Evolutionary conservation across 495 filamentous ascomycete species (phyloP), one percentile per base, ranked within the genome.

Genomic region (Penicillium lividum): DNA sequence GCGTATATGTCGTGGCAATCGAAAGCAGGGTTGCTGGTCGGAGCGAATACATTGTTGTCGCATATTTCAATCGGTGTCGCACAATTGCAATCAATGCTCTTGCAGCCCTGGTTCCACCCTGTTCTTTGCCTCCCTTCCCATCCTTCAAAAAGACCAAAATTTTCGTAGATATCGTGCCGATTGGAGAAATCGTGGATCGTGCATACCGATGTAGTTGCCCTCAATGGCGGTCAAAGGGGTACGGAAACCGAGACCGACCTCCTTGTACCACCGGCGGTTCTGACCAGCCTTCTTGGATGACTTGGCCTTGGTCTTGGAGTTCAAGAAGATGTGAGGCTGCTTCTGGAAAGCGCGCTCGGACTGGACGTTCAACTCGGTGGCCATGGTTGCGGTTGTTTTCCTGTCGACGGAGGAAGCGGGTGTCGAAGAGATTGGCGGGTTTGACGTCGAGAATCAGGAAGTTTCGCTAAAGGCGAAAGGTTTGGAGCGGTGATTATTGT

Each of bases 321-420:
- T 96, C 73, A 89, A 85, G 90, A 97, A 98, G 86, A 99, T 96
- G 81, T 99, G 95, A 72, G 94, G 95, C 86, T 98, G 93, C 86
- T 97, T 97, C 79, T 96, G 92, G 88, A 87, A 97, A 82, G 92
- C 92, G 80, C 92, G 91, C 88, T 97, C 92, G 73, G 90, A 92
- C 86, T 96, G 92, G 77, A 97, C 92, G 77, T 89, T 96, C 80
- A 97, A 85, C 86, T 96, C 92, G 83, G 92, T 97, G 74, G 92
- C 92, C 92, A 96, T 97, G 80, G 80, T 89, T 87, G 83, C 85
- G 88, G 84, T 80, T 40, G 74, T 74, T 67, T 75, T 69, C 30
- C 29, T 43, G 73, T 70, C 70, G 71, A 75, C 72, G 68, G 53
- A 65, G 71, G 72, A 69, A 74, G 68, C 69, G 66, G 46, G 60